A percentile compares a stretch with the other conserved stretches of the same genome.
These are phyloP conservation scores for Penicillium soppii DNA, from an alignment of 495 filamentous ascomycete species.

Conservation along the genomic window DNA sequence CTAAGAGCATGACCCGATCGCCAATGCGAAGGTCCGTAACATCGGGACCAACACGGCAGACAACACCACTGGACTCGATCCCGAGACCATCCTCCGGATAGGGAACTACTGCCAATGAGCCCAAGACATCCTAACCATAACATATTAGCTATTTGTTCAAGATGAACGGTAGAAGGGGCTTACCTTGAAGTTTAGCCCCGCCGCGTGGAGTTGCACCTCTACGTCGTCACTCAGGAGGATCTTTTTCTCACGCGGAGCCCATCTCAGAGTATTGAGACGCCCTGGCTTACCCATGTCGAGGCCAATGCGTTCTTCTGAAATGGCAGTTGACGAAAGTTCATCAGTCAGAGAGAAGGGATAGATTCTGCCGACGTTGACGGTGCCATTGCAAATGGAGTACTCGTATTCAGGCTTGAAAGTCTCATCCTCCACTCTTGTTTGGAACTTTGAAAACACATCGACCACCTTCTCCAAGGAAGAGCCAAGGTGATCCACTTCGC, in stretches of 20 bases:
- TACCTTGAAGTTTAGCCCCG: background rate
- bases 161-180: background rate
- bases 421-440: background rate
- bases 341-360: constrained; percentile 17
- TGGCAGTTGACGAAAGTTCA: constrained; percentile 5
- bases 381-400: constrained; percentile 22
- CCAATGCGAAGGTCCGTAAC: background rate
- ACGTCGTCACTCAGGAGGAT: background rate
- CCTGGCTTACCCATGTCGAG: background rate
- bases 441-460: constrained; percentile 23
- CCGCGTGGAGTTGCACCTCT: background rate
- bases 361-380: constrained; percentile 21
- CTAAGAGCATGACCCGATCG: background rate
- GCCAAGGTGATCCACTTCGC: constrained; percentile 35
- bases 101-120: background rate
- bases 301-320: background rate
- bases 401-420: constrained; percentile 31
- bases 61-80: background rate
- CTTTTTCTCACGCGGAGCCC: background rate
- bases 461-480: constrained; percentile 6
- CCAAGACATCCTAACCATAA: background rate
- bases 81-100: background rate
- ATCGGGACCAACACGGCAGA: background rate
- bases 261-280: background rate
- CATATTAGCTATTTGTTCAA: background rate